These are phyloP conservation scores for Fusarium anthophilum DNA, from an alignment of 2,329 filamentous ascomycete genomes.

Conservation along the genomic window DNA sequence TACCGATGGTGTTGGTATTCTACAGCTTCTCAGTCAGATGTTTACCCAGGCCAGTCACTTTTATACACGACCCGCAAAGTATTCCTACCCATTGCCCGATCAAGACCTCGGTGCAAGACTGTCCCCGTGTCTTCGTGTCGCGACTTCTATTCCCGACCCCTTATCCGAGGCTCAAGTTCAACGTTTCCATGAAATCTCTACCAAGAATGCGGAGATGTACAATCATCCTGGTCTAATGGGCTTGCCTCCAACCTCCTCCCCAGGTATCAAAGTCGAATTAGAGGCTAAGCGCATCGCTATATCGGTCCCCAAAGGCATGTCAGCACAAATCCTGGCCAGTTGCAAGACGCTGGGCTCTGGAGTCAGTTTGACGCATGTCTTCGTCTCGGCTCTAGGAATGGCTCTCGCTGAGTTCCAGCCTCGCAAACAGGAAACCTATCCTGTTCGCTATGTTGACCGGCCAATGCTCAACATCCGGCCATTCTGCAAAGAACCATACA, in stretches of 20 bases:
- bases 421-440: not conserved
- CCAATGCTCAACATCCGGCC: not conserved
- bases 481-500: not conserved
- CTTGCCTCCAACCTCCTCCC: not conserved
- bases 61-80: not conserved
- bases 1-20: not conserved
- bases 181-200: not conserved
- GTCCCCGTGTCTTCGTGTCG: not conserved
- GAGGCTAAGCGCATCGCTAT: not conserved
- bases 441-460: not conserved
- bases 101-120: not conserved
- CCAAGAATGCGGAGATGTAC: not conserved
- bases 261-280: fast-evolving
- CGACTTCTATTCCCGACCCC: not conserved
- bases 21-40: not conserved
- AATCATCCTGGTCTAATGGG: not conserved
- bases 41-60: not conserved
- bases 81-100: not conserved
- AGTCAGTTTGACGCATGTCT: not conserved
- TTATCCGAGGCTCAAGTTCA: not conserved
- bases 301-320: fast-evolving
- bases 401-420: not conserved
- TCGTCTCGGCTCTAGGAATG: not conserved
- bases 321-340: fast-evolving
- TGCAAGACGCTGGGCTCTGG: not conserved